Conservation (phyloP, 1,139 yeast genomes). For the Candida buenavistaensis region DNA sequence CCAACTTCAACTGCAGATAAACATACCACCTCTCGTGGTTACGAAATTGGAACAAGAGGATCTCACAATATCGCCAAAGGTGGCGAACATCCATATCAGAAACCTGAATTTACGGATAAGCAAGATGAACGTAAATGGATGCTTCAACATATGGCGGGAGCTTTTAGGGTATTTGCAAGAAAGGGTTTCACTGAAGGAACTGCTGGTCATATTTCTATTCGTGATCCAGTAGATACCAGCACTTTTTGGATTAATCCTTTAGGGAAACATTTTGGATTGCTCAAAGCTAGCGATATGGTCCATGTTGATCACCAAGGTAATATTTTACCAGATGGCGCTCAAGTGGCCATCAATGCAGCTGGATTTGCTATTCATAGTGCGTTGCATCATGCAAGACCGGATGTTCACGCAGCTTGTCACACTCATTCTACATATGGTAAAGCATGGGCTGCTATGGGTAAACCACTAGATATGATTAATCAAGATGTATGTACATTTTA, state of each 20-base stretch:
- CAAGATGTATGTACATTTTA: constrained; percentile 73
- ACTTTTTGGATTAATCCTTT: constrained; percentile 83
- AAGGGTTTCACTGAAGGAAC: constrained; percentile 74
- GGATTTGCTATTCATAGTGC: constrained; percentile 82
- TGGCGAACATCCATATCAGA: constrained; percentile 39
- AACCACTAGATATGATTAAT: constrained; percentile 71
- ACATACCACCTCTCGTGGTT: too few species aligned
- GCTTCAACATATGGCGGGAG: constrained; percentile 75
- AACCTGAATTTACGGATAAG: constrained; percentile 54
- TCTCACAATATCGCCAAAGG: constrained; percentile 52
- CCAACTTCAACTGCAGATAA: too few species aligned
- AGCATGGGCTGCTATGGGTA: constrained; percentile 72
- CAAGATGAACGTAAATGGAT: constrained; percentile 58
- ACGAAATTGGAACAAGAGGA: constrained; percentile 36
- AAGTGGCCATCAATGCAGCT: constrained; percentile 69
- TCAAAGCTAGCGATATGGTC: constrained; percentile 72
- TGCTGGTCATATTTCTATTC: constrained; percentile 80
- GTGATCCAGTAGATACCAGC: constrained; percentile 70
- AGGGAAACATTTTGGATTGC: constrained; percentile 65
- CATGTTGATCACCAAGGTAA: constrained; percentile 74
- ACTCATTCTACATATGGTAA: constrained; percentile 74
- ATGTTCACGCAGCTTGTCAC: constrained; percentile 79
- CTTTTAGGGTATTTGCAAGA: constrained; percentile 74
- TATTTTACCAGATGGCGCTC: constrained; percentile 62
- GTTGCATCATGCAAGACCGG: constrained; percentile 73